Base-by-base conservation (phyloP, 2,329 filamentous ascomycete species). In the Aureobasidium sp. region DNA sequence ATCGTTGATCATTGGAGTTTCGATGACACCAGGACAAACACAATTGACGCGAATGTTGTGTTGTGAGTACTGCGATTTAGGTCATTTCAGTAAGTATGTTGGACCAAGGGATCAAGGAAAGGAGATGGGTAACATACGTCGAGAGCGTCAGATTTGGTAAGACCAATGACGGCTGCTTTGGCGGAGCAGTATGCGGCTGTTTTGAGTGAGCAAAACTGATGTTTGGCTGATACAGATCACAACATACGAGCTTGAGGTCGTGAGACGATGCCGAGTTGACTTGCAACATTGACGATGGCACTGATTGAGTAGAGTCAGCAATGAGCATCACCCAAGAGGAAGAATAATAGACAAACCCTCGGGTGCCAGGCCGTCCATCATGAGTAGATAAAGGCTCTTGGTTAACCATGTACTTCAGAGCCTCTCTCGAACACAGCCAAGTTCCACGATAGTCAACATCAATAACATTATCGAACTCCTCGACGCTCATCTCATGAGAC, bases 91-190 rank as follows among this genome's bases (percentile, higher is more conserved):
- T 12, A 33, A 33, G 31, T 33, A 9, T 33, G 9, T 29, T 29
- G 27, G 5, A 7, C 1, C 27, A 7, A 7, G 27, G 27, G 27
- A 29, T 6, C 6, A 33, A 33, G 3, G 1, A 33, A 33, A 33
- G 31, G 11, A 12, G 8, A 33, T 12, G 31, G 9, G 3, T 12
- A 11, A 33, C 31, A 33, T 33, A 33, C 31, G 65, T 79, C 76
- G 42, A 79, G 76, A n/a, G 78, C 78, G 70, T 79, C 77, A 54
- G 73, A 75, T 62, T 73, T 76, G 3, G 78, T 80, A 70, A 80
- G 69, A 42, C 73, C 73, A 7, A 79, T 75, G 0, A 80, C 73
- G 0, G 77, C 78, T 5, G 77, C 76, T 60, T 80, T 80, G 6
- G 74, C 75, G 1, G 77, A 77, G 60, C 73, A 77, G 61, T 81